These are phyloP conservation scores for Acrodontium crateriforme DNA, from an alignment of 2,329 filamentous ascomycete genomes.

Conservation along the genomic window DNA sequence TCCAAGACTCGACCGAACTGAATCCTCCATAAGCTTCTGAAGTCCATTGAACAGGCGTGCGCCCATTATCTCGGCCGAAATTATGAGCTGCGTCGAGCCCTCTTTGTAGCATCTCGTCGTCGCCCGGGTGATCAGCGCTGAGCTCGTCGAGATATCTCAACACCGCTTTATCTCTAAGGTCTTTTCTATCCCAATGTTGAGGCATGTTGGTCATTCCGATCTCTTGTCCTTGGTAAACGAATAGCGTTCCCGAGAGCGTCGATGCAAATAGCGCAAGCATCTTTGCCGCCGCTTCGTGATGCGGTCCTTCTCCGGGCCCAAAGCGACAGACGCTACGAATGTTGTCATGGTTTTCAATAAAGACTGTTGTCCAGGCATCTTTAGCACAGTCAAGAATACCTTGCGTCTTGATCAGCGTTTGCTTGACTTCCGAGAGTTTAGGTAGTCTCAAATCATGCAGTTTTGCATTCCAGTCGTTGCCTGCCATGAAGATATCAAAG, in stretches of 20 bases:
- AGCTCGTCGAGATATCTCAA: background rate
- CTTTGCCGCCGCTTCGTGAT: background rate
- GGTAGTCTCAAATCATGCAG: constrained; percentile 1
- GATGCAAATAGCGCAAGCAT: background rate
- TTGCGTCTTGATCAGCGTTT: background rate
- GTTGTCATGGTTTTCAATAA: constrained; percentile 45
- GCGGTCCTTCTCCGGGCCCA: background rate
- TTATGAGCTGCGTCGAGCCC: constrained; percentile 8
- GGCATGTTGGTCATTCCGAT: background rate
- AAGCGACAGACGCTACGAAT: too few relatives aligned
- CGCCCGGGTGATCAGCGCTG: constrained; percentile 1
- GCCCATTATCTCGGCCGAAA: constrained; percentile 31
- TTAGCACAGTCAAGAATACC: background rate
- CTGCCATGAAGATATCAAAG: constrained; percentile 27
- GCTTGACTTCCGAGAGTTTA: background rate
- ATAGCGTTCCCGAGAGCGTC: constrained; percentile 1
- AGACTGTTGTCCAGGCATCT: background rate
- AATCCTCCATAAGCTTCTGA: constrained; percentile 46
- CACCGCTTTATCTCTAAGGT: background rate
- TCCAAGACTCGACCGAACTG: constrained; percentile 44
- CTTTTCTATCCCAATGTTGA: background rate
- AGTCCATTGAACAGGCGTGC: constrained; percentile 57
- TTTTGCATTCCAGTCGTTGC: background rate
- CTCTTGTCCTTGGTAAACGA: constrained; percentile 1
- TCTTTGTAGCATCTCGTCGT: constrained; percentile 7